Evolutionary conservation across 352 stramenopile species (phyloP).

Genomic region (Globisporangium sylvaticum): DNA sequence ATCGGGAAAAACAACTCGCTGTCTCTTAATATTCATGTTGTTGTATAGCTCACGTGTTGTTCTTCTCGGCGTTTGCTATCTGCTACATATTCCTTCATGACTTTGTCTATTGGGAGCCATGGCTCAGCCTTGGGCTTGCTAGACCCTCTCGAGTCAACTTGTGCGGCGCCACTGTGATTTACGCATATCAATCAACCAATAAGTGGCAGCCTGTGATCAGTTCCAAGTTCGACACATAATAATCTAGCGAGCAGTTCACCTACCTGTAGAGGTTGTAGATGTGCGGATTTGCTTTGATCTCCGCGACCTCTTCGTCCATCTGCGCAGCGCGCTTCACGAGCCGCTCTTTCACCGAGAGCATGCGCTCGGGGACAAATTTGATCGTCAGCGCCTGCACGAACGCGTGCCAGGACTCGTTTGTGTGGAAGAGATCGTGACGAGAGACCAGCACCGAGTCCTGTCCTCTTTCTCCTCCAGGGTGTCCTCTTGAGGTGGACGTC

Average conservation of each 20-base stretch:
- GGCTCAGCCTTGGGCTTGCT: constrained; percentile 3
- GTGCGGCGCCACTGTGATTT: constrained; percentile 8
- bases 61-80: not conserved
- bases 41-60: not conserved
- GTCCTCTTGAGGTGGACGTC: not conserved
- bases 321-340: constrained; percentile 42
- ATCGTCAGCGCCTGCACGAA: constrained; percentile 61
- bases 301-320: constrained; percentile 43
- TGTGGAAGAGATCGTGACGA: constrained; percentile 33
- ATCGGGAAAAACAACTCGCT: constrained; percentile 9
- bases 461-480: not conserved
- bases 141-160: not conserved
- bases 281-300: constrained; percentile 57
- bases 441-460: constrained; percentile 18
- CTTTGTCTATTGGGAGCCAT: not conserved
- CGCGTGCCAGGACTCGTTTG: constrained; percentile 41
- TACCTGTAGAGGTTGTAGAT: constrained; percentile 70
- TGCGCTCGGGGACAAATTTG: constrained; percentile 64
- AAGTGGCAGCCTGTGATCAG: not conserved
- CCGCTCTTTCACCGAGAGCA: constrained; percentile 61
- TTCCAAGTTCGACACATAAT: too few relatives aligned
- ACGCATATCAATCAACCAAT: not conserved
- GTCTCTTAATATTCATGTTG: constrained; percentile 19
- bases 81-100: not conserved
- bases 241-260: not conserved